These are phyloP conservation scores for Persicaria tinctoria DNA, from an alignment of 148 eudicot species.

Conservation along the genomic window DNA sequence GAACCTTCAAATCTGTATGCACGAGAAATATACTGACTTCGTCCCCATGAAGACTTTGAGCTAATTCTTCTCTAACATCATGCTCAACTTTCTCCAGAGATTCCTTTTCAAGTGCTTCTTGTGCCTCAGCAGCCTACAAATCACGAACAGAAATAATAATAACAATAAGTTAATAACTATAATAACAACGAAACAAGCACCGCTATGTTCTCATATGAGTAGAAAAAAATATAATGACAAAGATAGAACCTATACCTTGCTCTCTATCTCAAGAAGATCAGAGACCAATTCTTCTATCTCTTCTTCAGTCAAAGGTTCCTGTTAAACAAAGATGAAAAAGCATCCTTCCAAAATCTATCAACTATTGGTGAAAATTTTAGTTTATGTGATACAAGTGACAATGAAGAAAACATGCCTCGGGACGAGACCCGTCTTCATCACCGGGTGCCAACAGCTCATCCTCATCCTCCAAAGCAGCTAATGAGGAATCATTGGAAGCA, in stretches of 20 bases:
- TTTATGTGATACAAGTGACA: neutral
- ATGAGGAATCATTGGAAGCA: slow-evolving; percentile 5
- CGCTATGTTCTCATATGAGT: neutral
- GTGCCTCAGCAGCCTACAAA: slow-evolving; percentile 96
- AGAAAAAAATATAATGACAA: neutral
- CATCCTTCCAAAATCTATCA: neutral
- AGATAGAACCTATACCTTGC: slow-evolving; percentile 47
- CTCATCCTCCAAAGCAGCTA: slow-evolving; percentile 8
- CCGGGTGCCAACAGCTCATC: slow-evolving; percentile 5
- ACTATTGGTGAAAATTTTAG: neutral
- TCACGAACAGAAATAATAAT: slow-evolving; percentile 15
- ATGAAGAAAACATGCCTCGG: neutral
- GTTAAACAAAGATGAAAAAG: slow-evolving; percentile 13
- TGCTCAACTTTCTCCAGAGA: slow-evolving; percentile 69
- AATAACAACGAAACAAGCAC: slow-evolving; percentile 4
- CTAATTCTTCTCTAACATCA: slow-evolving; percentile 84
- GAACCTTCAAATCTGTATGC: neutral
- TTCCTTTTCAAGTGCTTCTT: slow-evolving; percentile 94
- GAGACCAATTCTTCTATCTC: slow-evolving; percentile 76
- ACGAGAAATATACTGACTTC: slow-evolving; percentile 37
- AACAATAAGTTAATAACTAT: neutral
- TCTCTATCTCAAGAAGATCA: slow-evolving; percentile 79
- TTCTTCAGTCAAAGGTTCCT: slow-evolving; percentile 75
- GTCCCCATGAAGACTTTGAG: slow-evolving; percentile 52
- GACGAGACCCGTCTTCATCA: neutral